Percentiles rank a stretch among this genome's conserved stretches.
Conservation (phyloP, 768 basidiomycete genomes). For the Fomitopsis serialis region DNA sequence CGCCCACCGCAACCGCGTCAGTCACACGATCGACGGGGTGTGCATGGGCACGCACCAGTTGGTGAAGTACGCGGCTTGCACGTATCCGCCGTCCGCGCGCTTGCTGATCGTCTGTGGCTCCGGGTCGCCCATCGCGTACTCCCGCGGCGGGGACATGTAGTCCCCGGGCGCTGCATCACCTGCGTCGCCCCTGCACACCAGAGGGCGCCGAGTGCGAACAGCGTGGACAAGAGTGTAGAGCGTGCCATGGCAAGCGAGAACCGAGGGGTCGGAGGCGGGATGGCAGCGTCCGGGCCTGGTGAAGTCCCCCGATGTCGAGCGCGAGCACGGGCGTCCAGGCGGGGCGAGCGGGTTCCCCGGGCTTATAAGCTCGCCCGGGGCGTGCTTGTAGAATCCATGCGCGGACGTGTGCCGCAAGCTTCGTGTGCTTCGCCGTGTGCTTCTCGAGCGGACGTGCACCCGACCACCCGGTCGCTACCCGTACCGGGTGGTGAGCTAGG, state of each 20-base stretch:
- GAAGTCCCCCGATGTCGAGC: too few species aligned
- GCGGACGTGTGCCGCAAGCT: too few species aligned
- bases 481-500: neutral
- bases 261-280: too few species aligned
- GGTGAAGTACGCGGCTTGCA: constrained; percentile 45
- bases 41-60: constrained; percentile 34
- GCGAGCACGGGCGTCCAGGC: too few species aligned
- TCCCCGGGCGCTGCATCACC: constrained; percentile 47
- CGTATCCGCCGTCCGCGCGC: constrained; percentile 21
- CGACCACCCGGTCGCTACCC: neutral
- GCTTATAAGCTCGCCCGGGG: too few species aligned
- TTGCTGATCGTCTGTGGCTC: constrained; percentile 36
- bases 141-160: constrained; percentile 38
- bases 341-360: too few species aligned
- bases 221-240: neutral
- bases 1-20: neutral
- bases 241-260: neutral
- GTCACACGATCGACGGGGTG: neutral
- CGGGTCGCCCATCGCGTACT: constrained; percentile 25
- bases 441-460: neutral
- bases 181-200: constrained; percentile 33
- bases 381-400: too few species aligned
- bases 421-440: too few species aligned
- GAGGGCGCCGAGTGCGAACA: constrained; percentile 9
- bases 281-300: too few species aligned